Conservation (phyloP, 179 eudicot species). For the Gypsophila paniculata region DNA sequence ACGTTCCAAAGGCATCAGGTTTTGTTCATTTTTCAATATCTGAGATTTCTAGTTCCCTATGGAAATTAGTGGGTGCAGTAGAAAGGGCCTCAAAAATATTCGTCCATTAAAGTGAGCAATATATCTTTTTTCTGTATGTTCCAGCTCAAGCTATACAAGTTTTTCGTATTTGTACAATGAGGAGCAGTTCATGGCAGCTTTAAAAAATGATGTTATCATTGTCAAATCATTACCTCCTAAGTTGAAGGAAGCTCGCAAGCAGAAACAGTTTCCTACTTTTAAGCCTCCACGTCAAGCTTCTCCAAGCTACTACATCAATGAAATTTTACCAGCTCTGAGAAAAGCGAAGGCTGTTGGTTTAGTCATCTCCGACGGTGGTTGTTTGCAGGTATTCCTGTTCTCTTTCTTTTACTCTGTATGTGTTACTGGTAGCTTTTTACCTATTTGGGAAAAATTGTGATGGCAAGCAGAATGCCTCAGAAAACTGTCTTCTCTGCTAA, state of each 20-base stretch:
- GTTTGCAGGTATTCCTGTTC: constrained; percentile 65
- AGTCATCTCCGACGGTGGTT: constrained; percentile 73
- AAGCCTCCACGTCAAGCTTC: constrained; percentile 62
- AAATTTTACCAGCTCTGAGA: constrained; percentile 67
- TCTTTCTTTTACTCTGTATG: constrained; percentile 11
- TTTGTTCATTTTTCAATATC: constrained; percentile 10
- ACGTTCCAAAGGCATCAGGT: constrained; percentile 84
- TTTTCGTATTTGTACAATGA: constrained; percentile 85
- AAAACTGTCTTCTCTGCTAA: background rate
- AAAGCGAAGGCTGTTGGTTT: constrained; percentile 73
- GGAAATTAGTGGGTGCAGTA: constrained; percentile 11
- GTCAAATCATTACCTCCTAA: constrained; percentile 61
- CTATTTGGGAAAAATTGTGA: background rate
- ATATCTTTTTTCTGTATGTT: constrained; percentile 19
- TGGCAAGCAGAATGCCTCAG: background rate
- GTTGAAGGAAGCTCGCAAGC: constrained; percentile 65
- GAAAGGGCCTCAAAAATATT: background rate
- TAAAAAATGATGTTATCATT: constrained; percentile 64
- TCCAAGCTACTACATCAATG: constrained; percentile 52
- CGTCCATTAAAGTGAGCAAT: constrained; percentile 13
- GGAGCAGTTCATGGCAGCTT: constrained; percentile 66
- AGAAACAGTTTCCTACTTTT: constrained; percentile 58
- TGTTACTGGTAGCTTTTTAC: constrained; percentile 5
- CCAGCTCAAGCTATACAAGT: constrained; percentile 78
- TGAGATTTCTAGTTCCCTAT: constrained; percentile 15